These are phyloP conservation scores for Metschnikowia reukaufii DNA, from an alignment of 805 yeast species.

Conservation along the genomic window DNA sequence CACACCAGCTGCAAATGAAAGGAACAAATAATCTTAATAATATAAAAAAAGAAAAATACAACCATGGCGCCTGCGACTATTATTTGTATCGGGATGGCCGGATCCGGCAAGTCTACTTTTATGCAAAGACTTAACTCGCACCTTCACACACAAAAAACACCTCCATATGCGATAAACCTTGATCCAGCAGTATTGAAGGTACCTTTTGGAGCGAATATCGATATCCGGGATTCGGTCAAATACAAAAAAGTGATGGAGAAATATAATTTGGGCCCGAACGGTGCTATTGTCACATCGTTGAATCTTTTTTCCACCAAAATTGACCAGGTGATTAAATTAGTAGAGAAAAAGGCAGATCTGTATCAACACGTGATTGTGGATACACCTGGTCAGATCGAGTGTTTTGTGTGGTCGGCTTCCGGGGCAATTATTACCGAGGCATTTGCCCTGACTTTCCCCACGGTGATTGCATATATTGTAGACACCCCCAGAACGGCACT, in stretches of 20 bases:
- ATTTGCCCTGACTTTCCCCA: constrained; percentile 93
- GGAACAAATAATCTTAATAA: no score
- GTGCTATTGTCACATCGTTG: constrained; percentile 94
- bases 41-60: no score
- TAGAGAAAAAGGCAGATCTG: constrained; percentile 70
- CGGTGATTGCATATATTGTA: constrained; percentile 91
- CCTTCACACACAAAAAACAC: constrained; percentile 64
- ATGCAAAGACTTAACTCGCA: constrained; percentile 93
- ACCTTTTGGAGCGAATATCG: constrained; percentile 94
- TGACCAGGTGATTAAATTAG: constrained; percentile 86
- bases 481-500: constrained; percentile 94
- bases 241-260: constrained; percentile 96
- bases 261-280: constrained; percentile 94
- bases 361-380: constrained; percentile 77
- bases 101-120: constrained; percentile 94
- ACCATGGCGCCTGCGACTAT: constrained; percentile 33
- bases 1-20: no score
- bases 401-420: constrained; percentile 97
- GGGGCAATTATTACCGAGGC: constrained; percentile 97
- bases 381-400: constrained; percentile 98
- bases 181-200: constrained; percentile 95
- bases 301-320: constrained; percentile 92
- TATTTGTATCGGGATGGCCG: constrained; percentile 54
- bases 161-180: constrained; percentile 89
- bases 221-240: constrained; percentile 93